Conservation (phyloP, 371 early-diverging fungal species). For the Lichtheimia ramosa region DNA sequence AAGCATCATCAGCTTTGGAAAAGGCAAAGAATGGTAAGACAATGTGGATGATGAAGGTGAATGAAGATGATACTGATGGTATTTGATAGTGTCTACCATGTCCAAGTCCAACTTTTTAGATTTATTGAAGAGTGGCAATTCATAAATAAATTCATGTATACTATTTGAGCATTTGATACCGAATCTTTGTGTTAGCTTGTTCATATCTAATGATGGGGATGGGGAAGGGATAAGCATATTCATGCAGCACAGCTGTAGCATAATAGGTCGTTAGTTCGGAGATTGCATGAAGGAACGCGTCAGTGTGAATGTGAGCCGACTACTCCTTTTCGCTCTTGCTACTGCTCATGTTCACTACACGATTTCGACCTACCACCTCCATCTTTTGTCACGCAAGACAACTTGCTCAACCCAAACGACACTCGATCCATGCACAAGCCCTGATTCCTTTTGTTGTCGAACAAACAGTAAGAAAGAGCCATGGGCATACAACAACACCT, state of each 20-base stretch:
- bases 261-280: too few species aligned
- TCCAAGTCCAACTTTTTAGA: conserved; percentile 66
- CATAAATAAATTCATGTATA: background rate
- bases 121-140: conserved; percentile 54
- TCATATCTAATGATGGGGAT: too few species aligned
- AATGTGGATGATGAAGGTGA: background rate
- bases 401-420: background rate
- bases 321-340: too few species aligned
- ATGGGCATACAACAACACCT: too few species aligned
- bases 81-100: conserved; percentile 53
- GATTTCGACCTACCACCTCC: background rate
- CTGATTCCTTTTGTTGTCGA: conserved; percentile 72
- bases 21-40: conserved; percentile 50
- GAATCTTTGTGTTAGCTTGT: too few species aligned
- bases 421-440: conserved; percentile 37
- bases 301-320: too few species aligned
- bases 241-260: too few species aligned
- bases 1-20: conserved; percentile 49
- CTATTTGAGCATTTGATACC: too few species aligned
- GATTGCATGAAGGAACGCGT: too few species aligned
- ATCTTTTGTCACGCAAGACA: background rate
- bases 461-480: conserved; percentile 59
- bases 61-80: background rate
- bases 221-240: too few species aligned
- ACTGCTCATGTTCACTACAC: background rate